A percentile compares a stretch with the other conserved stretches of the same genome.
Evolutionary conservation across 2,329 filamentous ascomycete species (phyloP).

Genomic region (Coleophoma cylindrospora): DNA sequence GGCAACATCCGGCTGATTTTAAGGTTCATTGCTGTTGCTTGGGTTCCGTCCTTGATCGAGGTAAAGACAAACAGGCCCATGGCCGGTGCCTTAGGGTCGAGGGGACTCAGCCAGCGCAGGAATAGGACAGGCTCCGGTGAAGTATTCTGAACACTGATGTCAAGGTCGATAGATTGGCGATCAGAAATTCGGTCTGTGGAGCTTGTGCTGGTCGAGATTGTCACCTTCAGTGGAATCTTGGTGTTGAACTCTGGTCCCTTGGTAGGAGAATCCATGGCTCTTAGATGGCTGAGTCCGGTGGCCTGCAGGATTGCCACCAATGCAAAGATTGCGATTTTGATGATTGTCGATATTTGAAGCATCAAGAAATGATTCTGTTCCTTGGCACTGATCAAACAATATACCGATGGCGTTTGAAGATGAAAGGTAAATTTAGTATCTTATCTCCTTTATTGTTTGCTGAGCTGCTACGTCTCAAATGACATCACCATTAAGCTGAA

Average conservation of each 20-base stretch:
- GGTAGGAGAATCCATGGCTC: too few species aligned
- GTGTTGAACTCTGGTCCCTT: neutral
- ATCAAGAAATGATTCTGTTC: neutral
- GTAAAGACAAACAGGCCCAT: constrained; percentile 27
- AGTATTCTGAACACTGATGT: constrained; percentile 19
- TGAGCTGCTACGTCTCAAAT: too few species aligned
- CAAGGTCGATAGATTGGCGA: constrained; percentile 17
- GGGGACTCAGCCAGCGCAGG: constrained; percentile 30
- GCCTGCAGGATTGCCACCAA: neutral
- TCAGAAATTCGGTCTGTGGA: neutral
- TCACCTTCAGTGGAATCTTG: constrained; percentile 2
- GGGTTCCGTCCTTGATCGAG: constrained; percentile 4
- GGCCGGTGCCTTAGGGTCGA: constrained; percentile 27
- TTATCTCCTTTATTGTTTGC: too few species aligned
- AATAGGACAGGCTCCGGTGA: constrained; percentile 24
- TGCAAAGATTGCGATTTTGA: neutral
- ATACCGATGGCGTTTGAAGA: too few species aligned
- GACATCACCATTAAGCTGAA: too few species aligned
- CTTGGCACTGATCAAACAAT: neutral
- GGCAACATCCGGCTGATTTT: constrained; percentile 26
- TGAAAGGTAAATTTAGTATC: too few species aligned
- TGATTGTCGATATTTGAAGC: neutral
- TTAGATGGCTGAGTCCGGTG: neutral
- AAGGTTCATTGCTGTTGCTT: constrained; percentile 12
- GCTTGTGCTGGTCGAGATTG: neutral